Evolutionary conservation across 2,329 filamentous ascomycete genomes (phyloP), one percentile per base, ranked within the genome.

Genomic region (Diaporthe helianthi): DNA sequence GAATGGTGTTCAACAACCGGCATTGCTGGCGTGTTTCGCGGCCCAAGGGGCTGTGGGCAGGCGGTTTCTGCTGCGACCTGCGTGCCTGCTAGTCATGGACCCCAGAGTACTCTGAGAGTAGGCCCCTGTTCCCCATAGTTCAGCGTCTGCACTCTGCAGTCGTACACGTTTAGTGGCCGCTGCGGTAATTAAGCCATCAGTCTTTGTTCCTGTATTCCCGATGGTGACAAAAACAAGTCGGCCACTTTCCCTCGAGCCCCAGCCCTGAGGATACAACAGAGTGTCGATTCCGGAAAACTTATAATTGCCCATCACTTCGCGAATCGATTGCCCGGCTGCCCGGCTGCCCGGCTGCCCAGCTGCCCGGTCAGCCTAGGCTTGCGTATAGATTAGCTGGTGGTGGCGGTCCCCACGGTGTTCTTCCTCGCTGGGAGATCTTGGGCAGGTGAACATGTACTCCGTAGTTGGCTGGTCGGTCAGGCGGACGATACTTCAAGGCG

Each of bases 21-120:
- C 52, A 67, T 60, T 52, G 54, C 63, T 71, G 63, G 55, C 68
- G 68, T 70, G 67, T 67, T 71, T 71, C 64, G 70, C 66, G 70
- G 58, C 44, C 33, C 44, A 41, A 41, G 68, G 54, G 49, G 36
- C 33, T 64, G 52, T 60, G 61, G 47, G 41, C 54, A 53, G 55
- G 49, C 55, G 38, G 49, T 64, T 38, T 33, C 44, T 46, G 49
- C 26, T 38, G 33, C 46, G 52, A 53, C 51, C 68, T 63, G 12
- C 54, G 36, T 46, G 54, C 65, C 31, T 67, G 38, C 41, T 55
- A 41, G 36, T 66, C 33, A 66, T 66, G 38, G 64, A 55, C 64
- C 64, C 51, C 44, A 47, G 64, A 19, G 29, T 51, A 29, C 47
- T 51, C 64, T 38, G 31, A 47, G 64, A 19, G 29, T 51, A 29